Evolutionary conservation across 352 stramenopile genomes (phyloP), one percentile per base, ranked within the genome.

Genomic region (Phytophthora sp.): DNA sequence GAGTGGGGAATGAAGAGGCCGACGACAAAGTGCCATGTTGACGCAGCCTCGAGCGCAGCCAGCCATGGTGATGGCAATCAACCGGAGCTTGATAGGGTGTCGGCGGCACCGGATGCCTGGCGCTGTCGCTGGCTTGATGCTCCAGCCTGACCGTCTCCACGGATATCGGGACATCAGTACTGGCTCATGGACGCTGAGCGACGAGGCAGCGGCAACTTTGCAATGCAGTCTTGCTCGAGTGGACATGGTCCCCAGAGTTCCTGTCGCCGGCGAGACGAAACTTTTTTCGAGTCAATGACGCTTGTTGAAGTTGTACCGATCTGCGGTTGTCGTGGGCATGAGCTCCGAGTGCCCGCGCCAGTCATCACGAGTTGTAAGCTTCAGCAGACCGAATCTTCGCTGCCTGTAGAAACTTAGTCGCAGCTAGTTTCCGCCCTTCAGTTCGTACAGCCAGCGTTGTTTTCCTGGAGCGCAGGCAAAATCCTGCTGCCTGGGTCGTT

Each of bases 41-140:
- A 63, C 37, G 54, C 46, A 69, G 9, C 20, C 11, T 7, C 45
- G 21, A 59, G 57, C 57, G 62, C 42, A 13, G 26, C 30, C 42
- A 39, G 35, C 30, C 26, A 15, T 18, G 21, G 28, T 37, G 13
- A 32, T 56, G 41, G 37, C 39, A 35, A 56, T 3, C 31, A 44
- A 34, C 23, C 13, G 9, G 21, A 42, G 35, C n/a, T 42, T 15
- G 9, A 43, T 23, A 23, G 11, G 56, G 54, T 61, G 41, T 59
- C 52, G 54, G 65, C 37, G 41, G 46, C 37, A 58, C 68, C 43
- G 68, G 39, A 76, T 76, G 62, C 62, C 62, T 76, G 67, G 68
- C n/a, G 57, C 57, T 50, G 35, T 55, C 23, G 35, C 68, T 73
- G 66, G 62, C 66, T 73, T 61, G 50, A 58, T 68, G 51, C 12